Conservation (phyloP, 805 yeast genomes). For the Candida gorgasii region DNA sequence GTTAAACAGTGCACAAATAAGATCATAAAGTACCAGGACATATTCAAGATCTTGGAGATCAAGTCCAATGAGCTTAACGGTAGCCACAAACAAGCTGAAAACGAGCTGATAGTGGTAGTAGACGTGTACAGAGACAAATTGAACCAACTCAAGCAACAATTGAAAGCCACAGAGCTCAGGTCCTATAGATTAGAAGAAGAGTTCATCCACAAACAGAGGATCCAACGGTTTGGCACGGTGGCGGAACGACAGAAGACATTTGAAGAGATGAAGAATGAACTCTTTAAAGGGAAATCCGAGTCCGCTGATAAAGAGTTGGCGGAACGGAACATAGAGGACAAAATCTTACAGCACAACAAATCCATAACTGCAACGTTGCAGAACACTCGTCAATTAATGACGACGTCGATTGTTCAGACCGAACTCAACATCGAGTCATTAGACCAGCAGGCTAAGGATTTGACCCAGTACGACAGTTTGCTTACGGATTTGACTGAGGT, state of each 20-base stretch:
- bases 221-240: conserved; percentile 23
- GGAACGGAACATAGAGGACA: conserved; percentile 36
- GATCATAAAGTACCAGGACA: conserved; percentile 21
- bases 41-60: conserved; percentile 1
- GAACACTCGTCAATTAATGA: conserved; percentile 48
- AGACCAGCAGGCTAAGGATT: conserved; percentile 46
- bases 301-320: conserved; percentile 12
- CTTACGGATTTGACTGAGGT: conserved; percentile 42
- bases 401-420: conserved; percentile 50
- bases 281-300: conserved; percentile 25
- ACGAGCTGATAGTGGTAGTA: neutral
- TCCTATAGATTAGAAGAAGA: conserved; percentile 28
- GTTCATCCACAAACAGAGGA: conserved; percentile 31
- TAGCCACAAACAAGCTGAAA: neutral
- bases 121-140: conserved; percentile 14
- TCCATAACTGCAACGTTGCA: conserved; percentile 49
- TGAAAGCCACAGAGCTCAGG: conserved; percentile 30
- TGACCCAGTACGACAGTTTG: conserved; percentile 41
- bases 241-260: conserved; percentile 12
- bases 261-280: conserved; percentile 17
- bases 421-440: conserved; percentile 51
- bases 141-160: conserved; percentile 21
- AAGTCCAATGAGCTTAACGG: neutral
- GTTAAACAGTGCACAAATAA: conserved; percentile 19
- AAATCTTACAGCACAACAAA: conserved; percentile 46